These are phyloP conservation scores for Lentinula guzmanii DNA, from an alignment of 768 basidiomycete genomes.

Conservation along the genomic window DNA sequence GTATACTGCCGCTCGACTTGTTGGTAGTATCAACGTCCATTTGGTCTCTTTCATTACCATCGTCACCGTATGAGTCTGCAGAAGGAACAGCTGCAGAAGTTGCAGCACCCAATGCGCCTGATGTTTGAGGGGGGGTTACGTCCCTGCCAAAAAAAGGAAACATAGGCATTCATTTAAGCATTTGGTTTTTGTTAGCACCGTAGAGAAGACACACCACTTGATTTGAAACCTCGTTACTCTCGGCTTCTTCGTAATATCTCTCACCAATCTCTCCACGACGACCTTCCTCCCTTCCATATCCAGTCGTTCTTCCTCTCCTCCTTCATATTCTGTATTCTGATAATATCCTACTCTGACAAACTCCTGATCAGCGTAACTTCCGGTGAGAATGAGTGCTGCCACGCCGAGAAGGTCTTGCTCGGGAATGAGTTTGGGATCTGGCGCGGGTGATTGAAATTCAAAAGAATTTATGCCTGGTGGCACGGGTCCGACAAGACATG, in stretches of 20 bases:
- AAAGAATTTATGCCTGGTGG: slow-evolving; percentile 97
- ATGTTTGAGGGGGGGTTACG: slow-evolving; percentile 29
- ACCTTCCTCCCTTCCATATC: slow-evolving; percentile 63
- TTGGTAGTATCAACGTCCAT: neutral
- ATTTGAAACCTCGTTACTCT: slow-evolving; percentile 92
- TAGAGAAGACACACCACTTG: slow-evolving; percentile 58
- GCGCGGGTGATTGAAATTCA: slow-evolving; percentile 87
- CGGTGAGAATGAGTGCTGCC: slow-evolving; percentile 94
- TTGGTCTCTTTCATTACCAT: neutral
- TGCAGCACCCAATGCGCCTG: slow-evolving; percentile 36
- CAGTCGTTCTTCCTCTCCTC: slow-evolving; percentile 76
- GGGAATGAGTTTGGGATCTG: slow-evolving; percentile 81
- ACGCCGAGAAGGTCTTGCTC: slow-evolving; percentile 90
- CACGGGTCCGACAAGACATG: slow-evolving; percentile 95
- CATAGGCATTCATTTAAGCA: neutral
- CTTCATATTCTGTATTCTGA: slow-evolving; percentile 96
- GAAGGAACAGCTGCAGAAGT: slow-evolving; percentile 51
- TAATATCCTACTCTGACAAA: slow-evolving; percentile 99
- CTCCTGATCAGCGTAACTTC: slow-evolving; percentile 93
- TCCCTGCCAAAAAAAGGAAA: slow-evolving; percentile 26
- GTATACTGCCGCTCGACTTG: neutral
- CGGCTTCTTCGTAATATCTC: slow-evolving; percentile 88
- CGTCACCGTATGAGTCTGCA: slow-evolving; percentile 34
- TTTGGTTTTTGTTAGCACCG: neutral
- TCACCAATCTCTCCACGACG: slow-evolving; percentile 70